Base-by-base conservation (phyloP, 1,139 yeast genomes). In the Saccharomyces hybrid region DNA sequence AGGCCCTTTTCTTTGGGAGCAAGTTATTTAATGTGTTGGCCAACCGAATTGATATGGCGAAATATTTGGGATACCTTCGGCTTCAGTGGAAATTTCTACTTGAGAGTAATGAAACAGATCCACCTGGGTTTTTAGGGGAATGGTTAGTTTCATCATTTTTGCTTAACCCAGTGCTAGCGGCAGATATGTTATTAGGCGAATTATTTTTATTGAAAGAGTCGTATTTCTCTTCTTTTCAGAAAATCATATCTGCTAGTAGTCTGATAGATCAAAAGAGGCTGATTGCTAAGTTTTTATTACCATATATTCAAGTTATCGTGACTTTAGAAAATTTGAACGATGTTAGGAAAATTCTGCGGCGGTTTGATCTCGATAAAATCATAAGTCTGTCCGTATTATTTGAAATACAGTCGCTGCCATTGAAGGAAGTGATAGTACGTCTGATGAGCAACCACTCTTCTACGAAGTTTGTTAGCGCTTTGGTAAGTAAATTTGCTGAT, bases 1-100 rank as follows among this genome's bases (percentile, higher is more conserved):
- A 61, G 34, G 53, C 72, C 0, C 47, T 67, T 2, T 61, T 72
- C 41, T 71, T 71, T 58, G 76, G 76, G 1, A 71, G 75, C 55
- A 71, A 63, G 55, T 50, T 72, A 1, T 70, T 64, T 48, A 69
- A 72, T 49, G 42, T 64, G 0, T 57, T 72, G 16, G 60, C 64
- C 14, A 60, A 64, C 0, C 61, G 61, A 7, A 32, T 68, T 7
- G 58, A 56, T 9, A 58, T 72, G 23, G 53, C 61, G 1, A 59
- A 58, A 0, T 73, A 70, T 49, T 53, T 70, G 41, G 53, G 56
- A 3, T 32, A 66, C 1, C 23, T 71, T 23, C 52, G 52, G 2
- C 48, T 44, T 6, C 75, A 72, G 50, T 62, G 71, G 57, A 47
- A 62, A 9, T 62, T 56, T 46, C 49, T 62, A 2, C 54, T 63